Evolutionary conservation across 169 alveolate species (phyloP), one percentile per base, ranked within the genome.

Genomic region (Cyclospora cayetanensis): DNA sequence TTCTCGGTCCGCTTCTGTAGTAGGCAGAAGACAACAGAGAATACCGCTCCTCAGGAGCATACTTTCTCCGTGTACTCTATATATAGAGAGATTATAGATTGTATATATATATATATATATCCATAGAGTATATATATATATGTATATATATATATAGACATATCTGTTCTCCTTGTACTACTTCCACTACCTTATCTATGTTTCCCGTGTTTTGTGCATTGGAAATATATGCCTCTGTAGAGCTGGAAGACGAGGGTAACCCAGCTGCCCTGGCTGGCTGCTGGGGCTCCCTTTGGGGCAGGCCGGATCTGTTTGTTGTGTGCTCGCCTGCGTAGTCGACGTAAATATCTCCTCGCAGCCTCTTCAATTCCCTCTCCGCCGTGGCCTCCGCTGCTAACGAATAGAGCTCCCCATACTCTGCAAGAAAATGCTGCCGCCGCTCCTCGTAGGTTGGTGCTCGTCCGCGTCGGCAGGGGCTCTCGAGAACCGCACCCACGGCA

Each of bases 251-350:
- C 11, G n/a, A 18, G 18, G 18, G 18, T 18, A 12, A 50, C 63
- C 11, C 63, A 12, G 11, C 18, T 50, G n/a, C 63, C 11, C 63
- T 12, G 63, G 63, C 63, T 12, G 63, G 18, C 11, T 11, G 11
- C n/a, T 12, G 18, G 63, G 18, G 18, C 18, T 18, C 18, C 18
- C 63, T 12, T 11, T 50, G n/a, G 18, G 11, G 63, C 11, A 50
- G n/a, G 63, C 63, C 63, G 63, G n/a, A n/a, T n/a, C n/a, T n/a
- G n/a, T n/a, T n/a, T n/a, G n/a, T n/a, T 12, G 50, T 11, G 91
- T 60, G 72, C 89, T 25, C 34, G 37, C 95, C 95, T 83, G 95
- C 88, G 79, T 90, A 90, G 76, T 93, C 95, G 65, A 90, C 11
- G 68, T 93, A 93, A 35, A 91, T 70, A 41, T 93, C 93, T 31